phyloP scores from a whole-genome alignment of 768 basidiomycete genomes.

The Clitopilus hobsonii region DNA sequence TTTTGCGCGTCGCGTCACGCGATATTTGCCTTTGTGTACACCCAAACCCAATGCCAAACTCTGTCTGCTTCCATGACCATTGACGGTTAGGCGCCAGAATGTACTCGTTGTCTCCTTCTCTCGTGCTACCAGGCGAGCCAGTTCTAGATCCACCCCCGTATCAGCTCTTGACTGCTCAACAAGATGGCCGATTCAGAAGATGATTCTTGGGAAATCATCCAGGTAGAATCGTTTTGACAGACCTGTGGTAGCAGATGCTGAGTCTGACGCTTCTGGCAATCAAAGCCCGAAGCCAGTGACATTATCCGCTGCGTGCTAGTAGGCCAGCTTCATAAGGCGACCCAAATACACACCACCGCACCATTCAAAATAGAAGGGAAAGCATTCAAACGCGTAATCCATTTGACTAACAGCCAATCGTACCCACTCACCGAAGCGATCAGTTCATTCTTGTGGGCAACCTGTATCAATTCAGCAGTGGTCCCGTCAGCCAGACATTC shows the following conservation, averaged over 20 bases:
- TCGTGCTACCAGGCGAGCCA: too few relatives aligned
- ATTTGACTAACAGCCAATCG: neutral
- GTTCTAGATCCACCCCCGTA: too few relatives aligned
- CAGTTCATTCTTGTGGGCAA: slow-evolving; percentile 74
- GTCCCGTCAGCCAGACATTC: slow-evolving; percentile 70
- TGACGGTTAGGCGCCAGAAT: too few relatives aligned
- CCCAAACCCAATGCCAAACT: neutral
- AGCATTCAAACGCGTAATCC: slow-evolving; percentile 23
- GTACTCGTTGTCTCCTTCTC: too few relatives aligned
- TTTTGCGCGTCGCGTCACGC: neutral
- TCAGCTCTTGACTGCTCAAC: neutral
- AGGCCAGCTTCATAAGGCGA: slow-evolving; percentile 14
- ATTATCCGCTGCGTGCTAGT: slow-evolving; percentile 26
- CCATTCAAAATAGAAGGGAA: slow-evolving; percentile 15
- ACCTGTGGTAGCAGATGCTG: neutral
- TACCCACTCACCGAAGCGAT: slow-evolving; percentile 13
- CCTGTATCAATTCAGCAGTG: slow-evolving; percentile 57
- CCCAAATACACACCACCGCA: slow-evolving; percentile 9
- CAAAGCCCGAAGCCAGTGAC: neutral
- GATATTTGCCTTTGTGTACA: neutral
- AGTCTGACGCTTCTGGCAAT: neutral
- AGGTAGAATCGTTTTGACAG: neutral
- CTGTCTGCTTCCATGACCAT: neutral
- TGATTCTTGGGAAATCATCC: neutral
- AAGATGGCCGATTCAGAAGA: neutral